These are phyloP conservation scores for Handroanthus guayacan DNA, from an alignment of 257 asterid genomes.

Conservation along the genomic window DNA sequence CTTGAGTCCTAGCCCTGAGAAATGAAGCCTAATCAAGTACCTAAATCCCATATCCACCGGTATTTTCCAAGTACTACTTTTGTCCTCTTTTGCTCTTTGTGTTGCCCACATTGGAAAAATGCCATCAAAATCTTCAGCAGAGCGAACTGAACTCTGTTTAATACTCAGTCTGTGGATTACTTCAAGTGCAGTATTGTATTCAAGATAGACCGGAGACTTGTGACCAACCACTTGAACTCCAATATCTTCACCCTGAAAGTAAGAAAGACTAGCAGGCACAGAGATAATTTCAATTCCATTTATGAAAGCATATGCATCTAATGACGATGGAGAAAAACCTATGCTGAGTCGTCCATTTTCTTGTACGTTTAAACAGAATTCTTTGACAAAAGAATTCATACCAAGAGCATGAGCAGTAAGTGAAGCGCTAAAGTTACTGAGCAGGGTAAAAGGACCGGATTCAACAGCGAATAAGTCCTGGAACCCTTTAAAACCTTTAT, in stretches of 20 bases:
- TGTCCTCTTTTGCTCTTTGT: constrained; percentile 18
- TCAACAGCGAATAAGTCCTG: constrained; percentile 36
- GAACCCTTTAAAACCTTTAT: constrained; percentile 29
- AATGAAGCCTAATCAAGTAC: constrained; percentile 56
- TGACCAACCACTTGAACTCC: constrained; percentile 35
- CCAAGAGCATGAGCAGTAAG: constrained; percentile 35
- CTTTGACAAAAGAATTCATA: constrained; percentile 26
- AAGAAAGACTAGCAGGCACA: constrained; percentile 29
- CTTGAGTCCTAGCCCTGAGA: constrained; percentile 49
- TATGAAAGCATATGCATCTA: constrained; percentile 30
- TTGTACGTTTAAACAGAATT: constrained; percentile 25
- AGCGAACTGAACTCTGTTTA: constrained; percentile 37
- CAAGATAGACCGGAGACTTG: constrained; percentile 41
- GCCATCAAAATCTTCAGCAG: constrained; percentile 39
- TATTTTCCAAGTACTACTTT: constrained; percentile 44
- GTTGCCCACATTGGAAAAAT: constrained; percentile 44
- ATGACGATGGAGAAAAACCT: constrained; percentile 30
- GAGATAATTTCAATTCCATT: constrained; percentile 40
- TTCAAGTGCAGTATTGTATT: constrained; percentile 54
- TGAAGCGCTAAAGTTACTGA: constrained; percentile 36
- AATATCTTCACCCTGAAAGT: constrained; percentile 16
- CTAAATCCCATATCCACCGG: constrained; percentile 55
- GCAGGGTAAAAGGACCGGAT: constrained; percentile 38
- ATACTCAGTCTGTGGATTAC: constrained; percentile 41
- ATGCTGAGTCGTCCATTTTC: constrained; percentile 24